Conservation (phyloP, 1,284 basidiomycete genomes). For the Moesziomyces aphidis region DNA sequence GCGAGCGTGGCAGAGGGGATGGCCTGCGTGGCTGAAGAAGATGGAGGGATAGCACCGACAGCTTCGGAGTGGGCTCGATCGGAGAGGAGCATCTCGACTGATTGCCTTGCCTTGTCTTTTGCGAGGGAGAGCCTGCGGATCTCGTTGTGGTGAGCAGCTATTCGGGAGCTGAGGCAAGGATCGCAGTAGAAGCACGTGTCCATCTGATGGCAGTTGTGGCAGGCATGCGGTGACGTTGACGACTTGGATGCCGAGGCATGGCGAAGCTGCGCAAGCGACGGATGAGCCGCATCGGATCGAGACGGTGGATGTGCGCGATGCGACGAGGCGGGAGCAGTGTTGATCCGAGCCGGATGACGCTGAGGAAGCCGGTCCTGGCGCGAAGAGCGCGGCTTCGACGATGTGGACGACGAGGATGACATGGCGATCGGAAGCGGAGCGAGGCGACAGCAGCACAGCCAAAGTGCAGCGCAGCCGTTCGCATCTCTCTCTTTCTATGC, state of each 20-base stretch:
- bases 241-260: background rate
- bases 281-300: background rate
- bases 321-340: background rate
- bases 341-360: background rate
- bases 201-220: conserved; percentile 38
- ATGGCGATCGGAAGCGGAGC: background rate
- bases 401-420: background rate
- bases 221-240: conserved; percentile 9
- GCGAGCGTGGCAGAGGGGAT: background rate
- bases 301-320: background rate
- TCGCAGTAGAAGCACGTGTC: conserved; percentile 50
- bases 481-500: background rate
- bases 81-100: conserved; percentile 13
- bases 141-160: conserved; percentile 37
- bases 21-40: background rate
- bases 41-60: background rate
- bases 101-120: conserved; percentile 31
- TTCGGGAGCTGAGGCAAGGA: conserved; percentile 32
- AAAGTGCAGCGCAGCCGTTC: too few relatives aligned
- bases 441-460: too few relatives aligned
- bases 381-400: background rate
- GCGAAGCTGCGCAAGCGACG: background rate
- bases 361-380: background rate
- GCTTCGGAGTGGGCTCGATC: background rate
- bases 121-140: conserved; percentile 35